Evolutionary conservation across 306 rosid genomes (phyloP).

Genomic region (Quercus gilva): DNA sequence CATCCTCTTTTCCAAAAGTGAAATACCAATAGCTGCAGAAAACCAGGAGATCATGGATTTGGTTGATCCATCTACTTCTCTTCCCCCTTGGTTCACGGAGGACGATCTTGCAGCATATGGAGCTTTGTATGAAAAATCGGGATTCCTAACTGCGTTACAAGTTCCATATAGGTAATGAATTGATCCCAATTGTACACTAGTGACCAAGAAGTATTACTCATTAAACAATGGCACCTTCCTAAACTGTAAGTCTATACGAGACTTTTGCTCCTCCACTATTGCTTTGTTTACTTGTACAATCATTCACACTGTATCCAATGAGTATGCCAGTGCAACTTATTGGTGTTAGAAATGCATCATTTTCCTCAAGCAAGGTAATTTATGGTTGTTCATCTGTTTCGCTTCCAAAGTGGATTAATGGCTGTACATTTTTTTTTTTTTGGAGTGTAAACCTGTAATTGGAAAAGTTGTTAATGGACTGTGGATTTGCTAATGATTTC

Average conservation of each 20-base stretch:
- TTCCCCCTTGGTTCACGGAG: slow-evolving; percentile 77
- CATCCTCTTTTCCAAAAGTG: slow-evolving; percentile 74
- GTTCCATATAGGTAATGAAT: slow-evolving; percentile 65
- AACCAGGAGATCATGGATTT: slow-evolving; percentile 86
- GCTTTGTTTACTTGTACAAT: no score
- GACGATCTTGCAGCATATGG: slow-evolving; percentile 68
- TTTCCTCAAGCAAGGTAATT: neutral
- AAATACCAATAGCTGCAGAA: slow-evolving; percentile 69
- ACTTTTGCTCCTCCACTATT: no score
- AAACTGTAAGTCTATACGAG: no score
- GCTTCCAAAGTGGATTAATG: neutral
- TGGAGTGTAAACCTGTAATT: neutral
- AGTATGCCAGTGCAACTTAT: no score
- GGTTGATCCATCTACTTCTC: slow-evolving; percentile 68
- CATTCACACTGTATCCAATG: no score
- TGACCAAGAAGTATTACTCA: no score
- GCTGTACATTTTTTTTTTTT: neutral
- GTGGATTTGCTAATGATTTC: slow-evolving; percentile 5
- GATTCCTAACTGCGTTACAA: slow-evolving; percentile 65
- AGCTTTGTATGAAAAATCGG: slow-evolving; percentile 69
- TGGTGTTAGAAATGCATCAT: neutral
- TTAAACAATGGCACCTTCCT: no score
- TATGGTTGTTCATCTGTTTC: no score
- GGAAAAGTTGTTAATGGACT: neutral
- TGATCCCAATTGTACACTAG: neutral